Base-by-base conservation (phyloP, 495 filamentous ascomycete genomes). In the Mycothermus thermophilus region DNA sequence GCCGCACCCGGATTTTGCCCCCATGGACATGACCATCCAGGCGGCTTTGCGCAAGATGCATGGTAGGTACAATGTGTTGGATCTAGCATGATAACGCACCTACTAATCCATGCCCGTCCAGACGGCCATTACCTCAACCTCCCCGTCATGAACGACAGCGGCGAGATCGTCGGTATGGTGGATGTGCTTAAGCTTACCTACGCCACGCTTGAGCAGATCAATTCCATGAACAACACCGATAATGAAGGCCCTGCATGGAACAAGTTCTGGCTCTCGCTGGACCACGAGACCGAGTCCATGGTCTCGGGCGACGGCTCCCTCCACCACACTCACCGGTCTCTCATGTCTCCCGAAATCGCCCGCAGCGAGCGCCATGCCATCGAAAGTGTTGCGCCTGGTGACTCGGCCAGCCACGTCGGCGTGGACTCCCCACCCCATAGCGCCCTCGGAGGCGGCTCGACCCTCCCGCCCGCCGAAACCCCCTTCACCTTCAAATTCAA, bases 401-500 rank as follows among this genome's bases (percentile, higher is more conserved):
- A 99, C 38, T 95, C 88, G 15, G 90, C 90, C 25, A 96, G 92
- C 20, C 92, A 95, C 46, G 72, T 83, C 36, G 90, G 88, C 26
- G 67, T 67, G 6, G 83, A 93, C 13, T 82, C 78, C 16, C 83
- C 78, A 19, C 64, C 71, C 3, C 79, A 81, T 35, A 83, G 77
- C 27, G 60, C 64, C 7, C 39, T 75, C 18, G 64, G 54, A 42
- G 7, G 30, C 19, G 30, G 40, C 6, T 47, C 45, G 1, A 67
- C 69, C 17, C 45, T 63, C 7, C 50, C 72, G 14, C 60, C 69
- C 0, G 75, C 79, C 50, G 81, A 85, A 35, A 53, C 66, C 8
- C 83, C 90, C 0, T 99, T 96, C 62, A 73, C 87, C 16, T 96
- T 99, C 75, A 99, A 99, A 57, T 99, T 99, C 72, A 96, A 99